Evolutionary conservation across 148 eudicot genomes (phyloP), one percentile per base, ranked within the genome.

Genomic region (Spergularia bocconei): DNA sequence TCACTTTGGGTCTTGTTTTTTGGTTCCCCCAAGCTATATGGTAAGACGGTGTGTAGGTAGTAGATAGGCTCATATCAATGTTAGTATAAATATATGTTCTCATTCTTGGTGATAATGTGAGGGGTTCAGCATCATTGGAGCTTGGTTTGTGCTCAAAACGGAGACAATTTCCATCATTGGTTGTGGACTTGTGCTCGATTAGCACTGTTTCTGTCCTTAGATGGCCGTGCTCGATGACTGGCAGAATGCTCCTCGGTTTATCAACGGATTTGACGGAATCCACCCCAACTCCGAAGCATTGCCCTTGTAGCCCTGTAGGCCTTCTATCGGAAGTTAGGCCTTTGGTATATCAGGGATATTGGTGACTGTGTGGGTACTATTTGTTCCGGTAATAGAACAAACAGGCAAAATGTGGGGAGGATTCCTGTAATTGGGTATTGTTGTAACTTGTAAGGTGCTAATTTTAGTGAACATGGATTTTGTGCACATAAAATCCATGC

Each of bases 401-500:
- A 33, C 36, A 6, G 15, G 41, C 6, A 4, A 44, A 44, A 62
- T 5, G 19, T 20, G 38, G 58, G 48, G 61, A 14, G 63, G 72
- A 63, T 70, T 69, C 19, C 54, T 75, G 79, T 75, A 56, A 63
- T 55, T 75, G 57, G 60, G 63, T 80, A 65, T 65, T 69, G 65
- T 47, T 71, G 71, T 73, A 79, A 65, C 72, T 19, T 51, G 58
- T 75, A 80, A 63, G 79, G 56, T 75, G 61, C 83, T 80, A 75
- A 80, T 80, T 75, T 80, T 75, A 80, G 79, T 19, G 67, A 70
- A 47, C 75, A 53, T 74, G 82, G 75, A 69, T 74, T 69, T 63
- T 74, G 21, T 59, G 78, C 19, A 55, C 44, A 74, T 68, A 64
- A 71, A 70, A 63, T 63, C 72, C 79, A 80, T 75, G 79, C 47